A percentile compares a stretch with the other conserved stretches of the same genome.
These are phyloP conservation scores for Globisporangium recalcitrans DNA, from an alignment of 352 stramenopile genomes.

Conservation along the genomic window DNA sequence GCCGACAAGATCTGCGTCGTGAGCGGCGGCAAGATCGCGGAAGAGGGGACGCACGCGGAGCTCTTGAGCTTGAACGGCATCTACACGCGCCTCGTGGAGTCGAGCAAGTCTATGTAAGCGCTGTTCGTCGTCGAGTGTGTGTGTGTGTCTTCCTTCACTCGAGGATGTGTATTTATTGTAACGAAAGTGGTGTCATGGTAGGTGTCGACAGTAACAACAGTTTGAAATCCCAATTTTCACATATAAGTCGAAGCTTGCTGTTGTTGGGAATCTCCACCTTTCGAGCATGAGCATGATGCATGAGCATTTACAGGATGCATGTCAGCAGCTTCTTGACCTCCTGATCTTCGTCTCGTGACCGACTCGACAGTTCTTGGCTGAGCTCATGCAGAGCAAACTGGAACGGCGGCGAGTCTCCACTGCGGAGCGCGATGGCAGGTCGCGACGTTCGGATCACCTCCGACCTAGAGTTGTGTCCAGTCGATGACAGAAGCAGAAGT, in stretches of 20 bases:
- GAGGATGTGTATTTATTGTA: neutral
- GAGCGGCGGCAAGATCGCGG: conserved; percentile 20
- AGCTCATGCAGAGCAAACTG: conserved; percentile 27
- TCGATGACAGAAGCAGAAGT: neutral
- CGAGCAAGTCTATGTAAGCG: conserved; percentile 1
- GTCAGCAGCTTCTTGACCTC: conserved; percentile 17
- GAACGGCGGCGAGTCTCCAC: conserved; percentile 20
- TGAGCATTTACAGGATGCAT: conserved; percentile 17
- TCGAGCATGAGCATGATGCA: neutral
- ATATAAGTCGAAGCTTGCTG: neutral
- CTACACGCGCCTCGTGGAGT: conserved; percentile 20
- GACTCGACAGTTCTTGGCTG: conserved; percentile 17
- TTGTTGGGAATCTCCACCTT: neutral
- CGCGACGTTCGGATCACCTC: conserved; percentile 48
- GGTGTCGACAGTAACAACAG: neutral
- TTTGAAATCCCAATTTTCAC: neutral
- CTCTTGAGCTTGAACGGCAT: conserved; percentile 18
- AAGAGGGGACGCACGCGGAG: conserved; percentile 26
- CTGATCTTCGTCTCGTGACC: conserved; percentile 11
- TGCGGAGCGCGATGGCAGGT: conserved; percentile 32
- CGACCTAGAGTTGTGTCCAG: conserved; percentile 22
- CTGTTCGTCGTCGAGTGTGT: neutral
- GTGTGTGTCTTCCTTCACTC: neutral
- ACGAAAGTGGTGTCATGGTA: neutral
- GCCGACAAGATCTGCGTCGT: conserved; percentile 30